Evolutionary conservation across 1,284 basidiomycete genomes (phyloP), one percentile per base, ranked within the genome.

Genomic region (Schizopora paradoxa): DNA sequence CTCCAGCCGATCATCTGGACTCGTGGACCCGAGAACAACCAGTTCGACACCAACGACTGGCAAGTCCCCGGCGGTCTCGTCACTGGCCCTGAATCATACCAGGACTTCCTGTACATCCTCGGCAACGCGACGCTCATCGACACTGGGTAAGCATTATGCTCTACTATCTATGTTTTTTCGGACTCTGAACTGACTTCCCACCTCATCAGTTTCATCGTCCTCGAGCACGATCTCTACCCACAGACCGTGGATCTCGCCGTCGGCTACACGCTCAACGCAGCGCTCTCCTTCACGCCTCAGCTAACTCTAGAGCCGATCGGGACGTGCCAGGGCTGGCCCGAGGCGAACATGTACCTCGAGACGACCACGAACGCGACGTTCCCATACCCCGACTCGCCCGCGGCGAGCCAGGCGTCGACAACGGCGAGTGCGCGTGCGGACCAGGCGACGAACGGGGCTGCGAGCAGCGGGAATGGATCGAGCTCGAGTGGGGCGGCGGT

Each of bases 1-100:
- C 65, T 92, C 64, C 65, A 77, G 3, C 83, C 89, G 26, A 79
- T 91, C 56, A 82, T 90, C 58, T 91, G 89, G 89, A 87, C 87
- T n/a, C 66, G 72, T n/a, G 72, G 75, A 25, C 69, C 75, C 22
- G 62, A 62, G 28, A 78, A 73, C 48, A 69, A 66, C 47, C 74
- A 81, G 45, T 91, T 91, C 57, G 91, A 93, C 61, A 92, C 90
- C 45, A 85, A 87, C 48, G 85, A 94, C 64, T 91, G 92, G 92
- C 73, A 74, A 57, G 87, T 92, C 45, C 76, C 84, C 38, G 84
- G 76, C 53, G 90, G 90, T 23, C 51, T 66, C 21, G 79, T 85
- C 7, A 79, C 69, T 38, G 86, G 81, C 36, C 57, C 58, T 41
- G 62, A 74, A 28, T 77, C 79, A 18, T 75, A 73, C 54, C 58